These are phyloP conservation scores for Cordyceps pruinosa DNA, from an alignment of 2,329 filamentous ascomycete species.

Conservation along the genomic window DNA sequence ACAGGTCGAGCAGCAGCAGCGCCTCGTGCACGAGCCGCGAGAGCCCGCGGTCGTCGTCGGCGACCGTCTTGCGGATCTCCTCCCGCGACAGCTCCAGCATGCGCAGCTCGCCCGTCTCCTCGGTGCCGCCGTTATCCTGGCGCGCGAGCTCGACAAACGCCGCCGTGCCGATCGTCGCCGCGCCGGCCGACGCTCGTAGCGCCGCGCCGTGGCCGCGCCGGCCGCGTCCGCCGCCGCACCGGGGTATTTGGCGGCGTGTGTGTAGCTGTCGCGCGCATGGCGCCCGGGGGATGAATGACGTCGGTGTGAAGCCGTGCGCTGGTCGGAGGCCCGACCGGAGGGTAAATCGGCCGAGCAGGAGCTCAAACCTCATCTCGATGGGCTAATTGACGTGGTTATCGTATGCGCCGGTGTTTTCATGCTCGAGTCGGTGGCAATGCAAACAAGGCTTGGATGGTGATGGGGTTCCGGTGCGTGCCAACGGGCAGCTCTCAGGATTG, in stretches of 20 bases:
- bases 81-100: constrained; percentile 79
- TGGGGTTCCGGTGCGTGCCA: constrained; percentile 5
- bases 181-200: constrained; percentile 34
- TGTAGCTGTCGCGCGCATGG: constrained; percentile 14
- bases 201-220: constrained; percentile 18
- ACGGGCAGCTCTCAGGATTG: not conserved
- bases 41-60: constrained; percentile 54
- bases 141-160: constrained; percentile 54
- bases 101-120: constrained; percentile 68
- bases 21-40: constrained; percentile 51
- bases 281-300: not conserved
- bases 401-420: constrained; percentile 1
- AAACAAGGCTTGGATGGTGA: not conserved
- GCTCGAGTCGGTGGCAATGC: not conserved
- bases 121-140: constrained; percentile 40
- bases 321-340: constrained; percentile 30
- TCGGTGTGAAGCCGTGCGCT: constrained; percentile 17
- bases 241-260: constrained; percentile 21
- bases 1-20: constrained; percentile 62
- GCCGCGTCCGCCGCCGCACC: constrained; percentile 16
- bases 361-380: constrained; percentile 40
- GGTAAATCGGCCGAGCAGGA: constrained; percentile 38
- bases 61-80: constrained; percentile 66
- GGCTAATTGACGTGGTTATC: constrained; percentile 12
- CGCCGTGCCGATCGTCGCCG: constrained; percentile 43